Percentiles rank a stretch among this genome's conserved stretches.
Evolutionary conservation across 208 protist genomes (phyloP).

Genomic region (Acanthamoeba culbertsoni): DNA sequence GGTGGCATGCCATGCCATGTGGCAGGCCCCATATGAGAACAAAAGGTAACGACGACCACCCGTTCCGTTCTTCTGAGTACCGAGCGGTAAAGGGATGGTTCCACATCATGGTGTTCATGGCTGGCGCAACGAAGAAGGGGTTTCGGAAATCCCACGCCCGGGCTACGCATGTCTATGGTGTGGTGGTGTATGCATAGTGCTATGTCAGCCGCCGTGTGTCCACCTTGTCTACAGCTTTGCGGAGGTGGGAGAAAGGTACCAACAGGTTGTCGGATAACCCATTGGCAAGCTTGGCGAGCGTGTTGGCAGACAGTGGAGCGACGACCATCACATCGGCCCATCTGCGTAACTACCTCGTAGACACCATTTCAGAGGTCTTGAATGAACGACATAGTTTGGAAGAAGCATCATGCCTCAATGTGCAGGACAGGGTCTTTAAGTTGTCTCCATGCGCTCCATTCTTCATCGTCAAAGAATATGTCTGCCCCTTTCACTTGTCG

Average conservation of each 20-base stretch:
- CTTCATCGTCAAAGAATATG: conserved; percentile 10
- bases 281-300: conserved; percentile 92
- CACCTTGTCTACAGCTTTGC: neutral
- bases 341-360: conserved; percentile 86
- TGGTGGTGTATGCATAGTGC: neutral
- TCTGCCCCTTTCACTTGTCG: neutral
- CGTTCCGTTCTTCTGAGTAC: conserved; percentile 79
- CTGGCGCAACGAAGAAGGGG: conserved; percentile 94
- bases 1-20: neutral
- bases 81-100: conserved; percentile 90
- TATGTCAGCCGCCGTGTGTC: neutral
- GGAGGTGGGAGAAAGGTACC: conserved; percentile 56
- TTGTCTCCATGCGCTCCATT: conserved; percentile 57
- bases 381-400: neutral
- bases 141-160: conserved; percentile 93
- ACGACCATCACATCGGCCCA: conserved; percentile 96
- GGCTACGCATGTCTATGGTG: conserved; percentile 89
- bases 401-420: neutral
- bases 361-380: neutral
- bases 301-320: conserved; percentile 95
- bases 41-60: conserved; percentile 64
- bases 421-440: conserved; percentile 67
- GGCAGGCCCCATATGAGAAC: neutral
- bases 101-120: conserved; percentile 99
- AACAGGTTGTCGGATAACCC: conserved; percentile 94